Percentiles rank a stretch among this genome's conserved stretches.
Evolutionary conservation across 2,329 filamentous ascomycete genomes (phyloP).

Genomic region (Elsinoe ampelina): DNA sequence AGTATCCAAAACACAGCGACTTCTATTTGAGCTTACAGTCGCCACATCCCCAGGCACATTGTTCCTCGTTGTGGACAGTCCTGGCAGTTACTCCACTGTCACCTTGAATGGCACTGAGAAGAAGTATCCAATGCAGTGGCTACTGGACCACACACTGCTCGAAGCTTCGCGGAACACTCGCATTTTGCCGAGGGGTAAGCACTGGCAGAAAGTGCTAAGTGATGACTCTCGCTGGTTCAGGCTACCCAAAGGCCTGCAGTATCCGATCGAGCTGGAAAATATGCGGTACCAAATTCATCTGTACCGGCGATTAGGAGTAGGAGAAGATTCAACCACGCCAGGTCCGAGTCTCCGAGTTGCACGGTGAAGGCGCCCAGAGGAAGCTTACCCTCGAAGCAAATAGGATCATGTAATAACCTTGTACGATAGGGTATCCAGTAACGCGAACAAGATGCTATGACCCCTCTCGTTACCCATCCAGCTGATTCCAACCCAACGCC

Average conservation of each 20-base stretch:
- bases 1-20: conserved; percentile 62
- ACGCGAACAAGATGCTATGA: conserved; percentile 8
- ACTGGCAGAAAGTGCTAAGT: conserved; percentile 66
- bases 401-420: not conserved
- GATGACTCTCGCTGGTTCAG: conserved; percentile 83
- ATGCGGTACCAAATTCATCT: conserved; percentile 93
- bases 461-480: not conserved
- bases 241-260: conserved; percentile 52
- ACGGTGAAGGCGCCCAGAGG: not conserved
- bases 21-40: conserved; percentile 62
- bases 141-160: conserved; percentile 73
- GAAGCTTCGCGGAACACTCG: conserved; percentile 16
- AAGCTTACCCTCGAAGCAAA: not conserved
- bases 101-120: conserved; percentile 47
- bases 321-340: not conserved
- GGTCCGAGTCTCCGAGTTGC: not conserved
- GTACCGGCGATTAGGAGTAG: conserved; percentile 39
- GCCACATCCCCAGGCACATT: conserved; percentile 50
- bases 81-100: conserved; percentile 84
- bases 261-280: conserved; percentile 81
- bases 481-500: not conserved
- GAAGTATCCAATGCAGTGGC: conserved; percentile 88
- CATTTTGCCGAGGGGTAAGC: conserved; percentile 16
- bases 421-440: conserved; percentile 10
- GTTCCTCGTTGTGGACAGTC: conserved; percentile 81